Evolutionary conservation across 768 basidiomycete species (phyloP), one percentile per base, ranked within the genome.

Genomic region (Lactarius trivialis): DNA sequence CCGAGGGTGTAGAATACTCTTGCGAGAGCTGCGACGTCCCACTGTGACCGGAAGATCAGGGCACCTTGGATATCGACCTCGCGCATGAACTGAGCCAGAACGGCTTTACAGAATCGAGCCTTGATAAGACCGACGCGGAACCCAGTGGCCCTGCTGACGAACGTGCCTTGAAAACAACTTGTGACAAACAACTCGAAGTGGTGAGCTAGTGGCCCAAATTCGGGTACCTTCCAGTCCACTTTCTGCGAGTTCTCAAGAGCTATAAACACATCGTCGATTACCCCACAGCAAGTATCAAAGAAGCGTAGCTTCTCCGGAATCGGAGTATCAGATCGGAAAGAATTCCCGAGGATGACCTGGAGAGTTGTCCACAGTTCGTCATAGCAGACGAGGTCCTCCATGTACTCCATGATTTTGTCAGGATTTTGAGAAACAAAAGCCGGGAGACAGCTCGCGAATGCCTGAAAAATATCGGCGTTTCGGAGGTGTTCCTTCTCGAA

Each of bases 21-120:
- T 36, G 51, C 56, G 41, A 62, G 56, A 30, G 51, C 57, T 19
- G 51, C 41, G 21, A 58, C 15, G 34, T 62, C 61, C 61, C 61
- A 62, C 28, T 41, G 41, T 4, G 61, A 58, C 7, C 30, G 56
- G 43, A 58, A 37, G 4, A 32, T n/a, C 43, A 58, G 15, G 9
- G 56, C 24, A n/a, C 51, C 52, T 19, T 58, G 21, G 4, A 24
- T 33, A 0, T 43, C 14, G 12, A 54, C 6, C 6, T 58, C 61
- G 2, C 14, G 7, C 8, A 17, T 14, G 4, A 63, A 55, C 33
- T 54, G 61, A 4, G 43, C 7, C 8, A 63, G 32, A n/a, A 62
- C 26, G 2, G 41, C 57, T 24, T 43, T 53, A 17, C 43, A 63
- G 30, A 45, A 49, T 14, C 45, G 33, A 15, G 52, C 41, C 11